These are phyloP conservation scores for Leccinum cinnamomeum DNA, from an alignment of 1,284 basidiomycete genomes.

Conservation along the genomic window DNA sequence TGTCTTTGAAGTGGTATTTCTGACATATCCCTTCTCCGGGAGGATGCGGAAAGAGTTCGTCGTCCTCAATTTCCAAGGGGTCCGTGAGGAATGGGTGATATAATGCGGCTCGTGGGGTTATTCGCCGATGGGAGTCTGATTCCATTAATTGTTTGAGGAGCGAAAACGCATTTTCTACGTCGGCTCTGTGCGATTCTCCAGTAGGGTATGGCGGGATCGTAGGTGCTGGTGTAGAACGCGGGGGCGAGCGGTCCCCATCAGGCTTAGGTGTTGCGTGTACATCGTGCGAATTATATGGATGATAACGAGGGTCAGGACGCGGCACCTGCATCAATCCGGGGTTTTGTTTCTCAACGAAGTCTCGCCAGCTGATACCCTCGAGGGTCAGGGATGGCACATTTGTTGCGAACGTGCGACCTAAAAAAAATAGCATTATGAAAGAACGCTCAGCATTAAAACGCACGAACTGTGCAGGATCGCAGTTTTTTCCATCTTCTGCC, in stretches of 20 bases:
- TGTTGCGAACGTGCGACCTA: conserved; percentile 83
- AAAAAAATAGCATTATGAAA: conserved; percentile 12
- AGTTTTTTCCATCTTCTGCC: conserved; percentile 79
- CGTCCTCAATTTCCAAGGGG: conserved; percentile 49
- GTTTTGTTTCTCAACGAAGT: conserved; percentile 77
- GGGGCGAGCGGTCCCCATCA: conserved; percentile 20
- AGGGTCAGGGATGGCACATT: conserved; percentile 77
- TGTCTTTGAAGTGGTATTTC: conserved; percentile 55
- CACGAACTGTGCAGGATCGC: conserved; percentile 88
- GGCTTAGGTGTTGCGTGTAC: conserved; percentile 19
- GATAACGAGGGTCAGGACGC: conserved; percentile 50
- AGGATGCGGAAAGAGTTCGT: conserved; percentile 65
- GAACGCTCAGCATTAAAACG: conserved; percentile 8
- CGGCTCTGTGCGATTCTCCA: conserved; percentile 46
- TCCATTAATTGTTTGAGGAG: conserved; percentile 72
- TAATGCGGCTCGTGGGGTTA: conserved; percentile 75
- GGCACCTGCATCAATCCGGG: conserved; percentile 65
- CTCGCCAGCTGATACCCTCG: conserved; percentile 66
- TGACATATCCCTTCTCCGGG: conserved; percentile 64
- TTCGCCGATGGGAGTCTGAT: conserved; percentile 72
- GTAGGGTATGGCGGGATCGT: conserved; percentile 30
- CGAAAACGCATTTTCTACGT: conserved; percentile 70
- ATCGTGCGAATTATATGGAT: conserved; percentile 45
- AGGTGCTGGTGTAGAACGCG: conserved; percentile 34
- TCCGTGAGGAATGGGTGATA: conserved; percentile 73